Evolutionary conservation across 2,329 filamentous ascomycete species (phyloP), one percentile per base, ranked within the genome.

Genomic region (Mycosphaerella sp.): DNA sequence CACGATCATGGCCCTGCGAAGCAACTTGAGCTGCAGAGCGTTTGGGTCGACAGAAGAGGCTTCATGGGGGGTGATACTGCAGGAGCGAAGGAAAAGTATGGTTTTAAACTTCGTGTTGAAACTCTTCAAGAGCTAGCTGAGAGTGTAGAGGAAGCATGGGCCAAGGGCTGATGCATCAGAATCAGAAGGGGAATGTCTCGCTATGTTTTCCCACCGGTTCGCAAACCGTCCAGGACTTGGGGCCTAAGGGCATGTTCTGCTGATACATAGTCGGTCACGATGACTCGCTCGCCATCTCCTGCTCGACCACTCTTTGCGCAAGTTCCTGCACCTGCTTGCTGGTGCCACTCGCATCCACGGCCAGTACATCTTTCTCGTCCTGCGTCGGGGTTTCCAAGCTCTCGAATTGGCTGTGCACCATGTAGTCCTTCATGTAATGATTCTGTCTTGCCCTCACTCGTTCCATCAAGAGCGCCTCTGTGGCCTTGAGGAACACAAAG

Each of bases 361-460:
- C 66, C 48, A 74, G 58, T 2, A 75, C 71, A 57, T 77, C 74
- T 35, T 28, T 43, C 59, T 70, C 67, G 16, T 87, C 81, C 41
- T 72, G 70, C 45, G 76, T 76, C 0, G 93, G 93, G 56, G 85
- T 82, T 72, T 98, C 91, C n/a, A 98, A 78, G 46, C 83, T 85
- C 56, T 84, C 81, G 59, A 97, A 86, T 68, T 98, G 93, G 71
- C 89, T 95, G 64, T 86, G 84, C 7, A 98, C 90, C 91, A 98
- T 97, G 63, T 82, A 81, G 61, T 88, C 86, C 63, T 93, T 91
- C 90, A 98, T 96, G 71, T 93, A 98, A 68, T 98, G 93, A 46
- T 83, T 83, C 71, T 90, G 73, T 60, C 93, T 81, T 35, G 78
- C 75, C 30, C 78, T 76, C 7, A 97, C 90, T 7, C 93, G 81